Base-by-base conservation (phyloP, 1,139 yeast species). In the Magnusiomyces clavatus region DNA sequence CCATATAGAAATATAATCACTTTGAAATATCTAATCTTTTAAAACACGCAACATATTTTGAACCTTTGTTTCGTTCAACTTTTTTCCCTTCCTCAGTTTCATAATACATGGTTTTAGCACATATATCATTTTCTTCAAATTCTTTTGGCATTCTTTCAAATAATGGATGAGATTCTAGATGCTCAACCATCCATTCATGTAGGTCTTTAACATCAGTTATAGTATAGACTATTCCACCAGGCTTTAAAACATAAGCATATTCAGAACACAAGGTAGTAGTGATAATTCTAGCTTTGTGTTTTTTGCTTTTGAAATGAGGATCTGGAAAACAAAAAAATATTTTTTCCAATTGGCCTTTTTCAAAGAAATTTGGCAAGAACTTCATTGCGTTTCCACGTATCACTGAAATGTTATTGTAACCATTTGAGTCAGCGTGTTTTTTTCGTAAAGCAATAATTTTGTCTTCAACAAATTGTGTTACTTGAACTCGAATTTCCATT, bases 291-390 rank as follows among this genome's bases (percentile, higher is more conserved):
- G 97, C 97, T 74, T 92, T 92, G 70, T 94, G 98, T 68, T 92
- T 92, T 63, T 98, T 78, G 68, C 88, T 96, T 66, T 92, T 92
- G 75, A 92, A 92, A 69, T 94, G 98, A 13, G 99, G 99, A 69
- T 92, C 99, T 17, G 99, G 99, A 77, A 92, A 92, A 69, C 98
- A 94, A 73, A 94, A 92, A 70, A 92, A 92, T 81, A 92, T 86
- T 74, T 92, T 92, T 41, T 83, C 80, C 51, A 92, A 73, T 67
- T 70, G 76, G 5, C 83, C 82, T 67, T 84, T 83, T 53, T 76
- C 73, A 71, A 94, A 92, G 68, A 94, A 92, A 68, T 92, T 92
- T 36, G 98, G 97, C 58, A 90, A 72, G 64, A 92, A 92, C 69
- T 92, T 92, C 98, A 94, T 94, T 43, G 97, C 95, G 66, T 92